Evolutionary conservation across 2,329 filamentous ascomycete species (phyloP).

Genomic region (Chaetomiaceae sp.): DNA sequence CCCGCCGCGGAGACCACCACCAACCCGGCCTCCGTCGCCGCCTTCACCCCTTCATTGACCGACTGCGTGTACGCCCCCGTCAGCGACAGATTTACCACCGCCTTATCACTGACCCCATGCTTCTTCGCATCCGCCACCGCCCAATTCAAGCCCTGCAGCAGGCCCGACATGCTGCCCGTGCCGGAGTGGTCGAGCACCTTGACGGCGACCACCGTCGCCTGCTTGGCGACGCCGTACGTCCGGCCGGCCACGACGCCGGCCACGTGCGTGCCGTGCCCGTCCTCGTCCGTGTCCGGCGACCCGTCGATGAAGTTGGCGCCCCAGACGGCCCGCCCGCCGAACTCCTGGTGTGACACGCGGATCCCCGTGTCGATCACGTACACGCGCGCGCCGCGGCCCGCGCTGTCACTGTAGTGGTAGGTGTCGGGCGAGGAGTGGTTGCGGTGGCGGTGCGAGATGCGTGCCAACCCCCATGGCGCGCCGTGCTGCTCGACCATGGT

Average conservation of each 20-base stretch:
- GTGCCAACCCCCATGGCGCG: conserved; percentile 26
- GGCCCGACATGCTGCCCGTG: conserved; percentile 15
- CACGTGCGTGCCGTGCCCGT: conserved; percentile 32
- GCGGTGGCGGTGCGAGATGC: conserved; percentile 25
- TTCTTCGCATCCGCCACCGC: conserved; percentile 30
- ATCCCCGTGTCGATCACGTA: conserved; percentile 44
- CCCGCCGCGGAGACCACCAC: conserved; percentile 39
- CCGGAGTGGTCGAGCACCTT: conserved; percentile 25
- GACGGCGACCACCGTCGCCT: conserved; percentile 27
- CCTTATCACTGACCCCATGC: conserved; percentile 20
- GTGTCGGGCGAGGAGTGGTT: conserved; percentile 4
- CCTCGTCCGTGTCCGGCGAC: conserved; percentile 19
- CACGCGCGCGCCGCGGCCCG: conserved; percentile 29
- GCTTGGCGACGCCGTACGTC: conserved; percentile 30
- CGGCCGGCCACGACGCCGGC: conserved; percentile 28
- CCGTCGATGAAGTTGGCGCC: conserved; percentile 26
- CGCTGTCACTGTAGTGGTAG: conserved; percentile 26
- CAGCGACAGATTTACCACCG: conserved; percentile 35
- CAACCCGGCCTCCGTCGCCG: conserved; percentile 31
- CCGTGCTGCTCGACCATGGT: conserved; percentile 14
- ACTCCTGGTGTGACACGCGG: conserved; percentile 31
- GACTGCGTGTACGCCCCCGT: conserved; percentile 31
- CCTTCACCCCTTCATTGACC: conserved; percentile 33
- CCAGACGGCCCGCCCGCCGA: conserved; percentile 26
- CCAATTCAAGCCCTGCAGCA: conserved; percentile 32